Evolutionary conservation across 306 rosid genomes (phyloP), one percentile per base, ranked within the genome.

Genomic region (Quillaja saponaria): DNA sequence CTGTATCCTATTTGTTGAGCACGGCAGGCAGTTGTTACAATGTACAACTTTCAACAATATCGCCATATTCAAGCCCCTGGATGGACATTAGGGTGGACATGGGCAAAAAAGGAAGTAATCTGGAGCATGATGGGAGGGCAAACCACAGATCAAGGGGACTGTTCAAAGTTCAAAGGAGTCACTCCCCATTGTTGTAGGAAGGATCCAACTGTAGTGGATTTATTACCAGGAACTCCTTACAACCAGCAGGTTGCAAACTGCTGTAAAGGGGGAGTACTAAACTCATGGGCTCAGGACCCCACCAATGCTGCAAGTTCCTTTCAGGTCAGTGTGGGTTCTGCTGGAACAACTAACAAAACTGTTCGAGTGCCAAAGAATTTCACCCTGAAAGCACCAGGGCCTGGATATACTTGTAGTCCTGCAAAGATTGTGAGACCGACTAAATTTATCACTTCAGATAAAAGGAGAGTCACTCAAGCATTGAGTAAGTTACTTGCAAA

Each of bases 91-190:
- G 94, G 95, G 59, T 92, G 96, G 99, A 82, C 95, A 53, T 92
- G 99, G 99, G 95, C 99, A 0, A 86, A 92, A 64, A 92, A 92
- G 67, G 99, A 92, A 78, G 96, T 92, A 13, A 89, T 89, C 28
- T 89, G 96, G 99, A 84, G 59, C 75, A 92, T 84, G 96, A 66
- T 82, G 90, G 99, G 99, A 67, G 60, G 56, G 47, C 99, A 92
- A 71, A 78, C 99, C 61, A 92, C 95, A 3, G 94, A 89, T 62
- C 99, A 92, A 82, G 99, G 99, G 11, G 95, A 92, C 50, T 92
- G 99, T 72, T 92, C 99, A 6, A 86, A 61, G 64, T 92, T 67
- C 80, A 84, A 84, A 60, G 95, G 90, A 49, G 85, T 71, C 7
- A 20, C 37, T 44, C 99, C 99, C 20, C 99, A 92, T 81, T 89